Conservation (phyloP, 2,329 filamentous ascomycete genomes). For the Cladorrhinum sp. region DNA sequence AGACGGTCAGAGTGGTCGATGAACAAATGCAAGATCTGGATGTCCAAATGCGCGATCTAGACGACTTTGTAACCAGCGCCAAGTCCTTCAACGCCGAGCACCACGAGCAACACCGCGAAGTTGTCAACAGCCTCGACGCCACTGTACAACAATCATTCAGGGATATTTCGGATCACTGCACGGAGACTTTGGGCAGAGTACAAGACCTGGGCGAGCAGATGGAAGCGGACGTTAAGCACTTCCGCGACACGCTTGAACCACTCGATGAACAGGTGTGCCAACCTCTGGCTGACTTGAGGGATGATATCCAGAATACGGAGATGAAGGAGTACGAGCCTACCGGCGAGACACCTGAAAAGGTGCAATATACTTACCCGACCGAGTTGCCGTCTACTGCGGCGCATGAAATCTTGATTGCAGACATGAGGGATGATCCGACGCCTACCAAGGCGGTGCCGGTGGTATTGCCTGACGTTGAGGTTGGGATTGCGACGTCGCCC, state of each 20-base stretch:
- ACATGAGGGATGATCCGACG: conserved; percentile 36
- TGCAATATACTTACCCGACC: conserved; percentile 75
- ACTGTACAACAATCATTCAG: conserved; percentile 71
- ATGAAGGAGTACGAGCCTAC: conserved; percentile 82
- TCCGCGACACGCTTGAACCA: conserved; percentile 60
- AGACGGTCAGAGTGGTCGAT: conserved; percentile 86
- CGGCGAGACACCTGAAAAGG: conserved; percentile 80
- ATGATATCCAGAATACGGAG: conserved; percentile 59
- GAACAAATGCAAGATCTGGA: conserved; percentile 85
- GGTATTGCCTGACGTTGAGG: conserved; percentile 15
- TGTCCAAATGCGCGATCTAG: conserved; percentile 82
- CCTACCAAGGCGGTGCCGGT: conserved; percentile 28
- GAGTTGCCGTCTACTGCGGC: conserved; percentile 69
- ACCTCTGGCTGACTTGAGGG: conserved; percentile 68
- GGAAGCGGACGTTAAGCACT: conserved; percentile 53
- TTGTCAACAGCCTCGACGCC: conserved; percentile 61
- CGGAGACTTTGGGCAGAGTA: conserved; percentile 64
- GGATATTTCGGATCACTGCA: conserved; percentile 68
- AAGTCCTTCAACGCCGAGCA: conserved; percentile 76
- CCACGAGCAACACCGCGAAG: conserved; percentile 65
- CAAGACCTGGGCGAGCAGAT: conserved; percentile 67
- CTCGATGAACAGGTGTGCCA: conserved; percentile 60
- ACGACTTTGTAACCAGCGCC: conserved; percentile 84
- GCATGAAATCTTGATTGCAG: conserved; percentile 44
- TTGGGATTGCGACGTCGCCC: conserved; percentile 17